Evolutionary conservation across 2,329 filamentous ascomycete genomes (phyloP).

Genomic region (Fusarium verticillioides): DNA sequence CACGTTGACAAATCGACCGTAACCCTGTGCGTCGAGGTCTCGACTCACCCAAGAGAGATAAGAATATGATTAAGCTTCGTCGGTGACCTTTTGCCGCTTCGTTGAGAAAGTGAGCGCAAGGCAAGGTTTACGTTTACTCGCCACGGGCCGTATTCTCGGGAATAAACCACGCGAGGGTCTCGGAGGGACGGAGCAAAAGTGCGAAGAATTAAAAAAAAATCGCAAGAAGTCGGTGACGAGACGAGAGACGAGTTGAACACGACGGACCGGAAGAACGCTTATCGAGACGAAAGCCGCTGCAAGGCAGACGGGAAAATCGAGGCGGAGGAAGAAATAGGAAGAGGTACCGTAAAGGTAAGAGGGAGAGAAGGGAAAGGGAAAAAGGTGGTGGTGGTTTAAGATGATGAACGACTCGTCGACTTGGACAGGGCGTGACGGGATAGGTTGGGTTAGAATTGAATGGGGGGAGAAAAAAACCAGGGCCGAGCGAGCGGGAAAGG

Average conservation of each 20-base stretch:
- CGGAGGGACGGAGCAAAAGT: constrained; percentile 41
- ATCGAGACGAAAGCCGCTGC: constrained; percentile 40
- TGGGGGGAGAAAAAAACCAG: constrained; percentile 44
- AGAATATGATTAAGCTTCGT: constrained; percentile 26
- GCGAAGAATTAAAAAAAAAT: constrained; percentile 30
- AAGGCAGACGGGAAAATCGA: constrained; percentile 37
- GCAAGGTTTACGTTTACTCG: constrained; percentile 30
- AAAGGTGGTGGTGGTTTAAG: constrained; percentile 38
- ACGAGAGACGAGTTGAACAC: constrained; percentile 10
- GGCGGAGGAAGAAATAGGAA: constrained; percentile 26
- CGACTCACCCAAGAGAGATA: constrained; percentile 39
- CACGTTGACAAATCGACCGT: constrained; percentile 34
- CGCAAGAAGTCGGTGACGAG: constrained; percentile 37
- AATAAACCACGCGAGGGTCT: constrained; percentile 44
- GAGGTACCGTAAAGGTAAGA: constrained; percentile 29
- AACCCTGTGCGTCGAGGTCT: constrained; percentile 22
- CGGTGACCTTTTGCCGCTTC: constrained; percentile 31
- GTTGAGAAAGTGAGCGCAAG: constrained; percentile 37
- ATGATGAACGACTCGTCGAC: constrained; percentile 42
- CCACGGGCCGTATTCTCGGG: constrained; percentile 40
- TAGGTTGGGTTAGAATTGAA: constrained; percentile 32
- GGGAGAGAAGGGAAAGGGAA: constrained; percentile 13
- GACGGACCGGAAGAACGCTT: constrained; percentile 30
- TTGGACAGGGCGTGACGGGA: constrained; percentile 37
- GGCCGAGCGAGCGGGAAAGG: constrained; percentile 44